phyloP scores from a whole-genome alignment of 495 filamentous ascomycete genomes.

The Xylaria bambusicola region DNA sequence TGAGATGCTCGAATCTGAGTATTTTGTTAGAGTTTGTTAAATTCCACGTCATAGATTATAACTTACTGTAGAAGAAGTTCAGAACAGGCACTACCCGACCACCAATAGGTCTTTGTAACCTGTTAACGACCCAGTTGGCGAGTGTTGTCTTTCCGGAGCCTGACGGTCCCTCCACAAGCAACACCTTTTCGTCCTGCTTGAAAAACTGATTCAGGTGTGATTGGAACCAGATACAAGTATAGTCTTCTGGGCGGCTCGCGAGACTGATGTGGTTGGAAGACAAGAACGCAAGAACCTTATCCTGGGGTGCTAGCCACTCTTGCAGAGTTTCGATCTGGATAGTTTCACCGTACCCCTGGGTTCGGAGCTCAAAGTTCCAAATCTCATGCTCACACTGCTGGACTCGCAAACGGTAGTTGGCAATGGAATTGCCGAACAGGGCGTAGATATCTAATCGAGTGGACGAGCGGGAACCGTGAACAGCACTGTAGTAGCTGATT shows the following conservation, averaged over 20 bases:
- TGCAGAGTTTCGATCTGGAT: conserved; percentile 9
- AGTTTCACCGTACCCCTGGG: conserved; percentile 10
- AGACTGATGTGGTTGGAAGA: conserved; percentile 13
- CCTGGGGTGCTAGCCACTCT: conserved; percentile 10
- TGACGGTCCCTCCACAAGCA: conserved; percentile 8
- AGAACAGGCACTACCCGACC: conserved; percentile 1
- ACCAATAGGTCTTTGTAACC: conserved; percentile 5
- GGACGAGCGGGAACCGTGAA: conserved; percentile 3
- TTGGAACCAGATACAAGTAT: conserved; percentile 16
- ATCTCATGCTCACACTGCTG: conserved; percentile 6
- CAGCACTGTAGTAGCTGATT: neutral
- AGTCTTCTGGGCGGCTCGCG: conserved; percentile 5
- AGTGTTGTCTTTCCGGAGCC: conserved; percentile 13
- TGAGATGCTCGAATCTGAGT: neutral
- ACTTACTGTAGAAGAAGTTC: conserved; percentile 16
- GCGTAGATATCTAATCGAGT: conserved; percentile 11
- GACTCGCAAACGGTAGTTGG: conserved; percentile 8
- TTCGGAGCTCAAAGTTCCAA: conserved; percentile 15
- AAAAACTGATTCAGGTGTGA: conserved; percentile 16
- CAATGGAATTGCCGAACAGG: neutral
- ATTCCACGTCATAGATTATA: neutral
- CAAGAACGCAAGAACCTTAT: conserved; percentile 5
- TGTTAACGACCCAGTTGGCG: conserved; percentile 12
- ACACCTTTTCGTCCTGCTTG: conserved; percentile 2
- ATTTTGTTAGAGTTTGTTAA: neutral